Base-by-base conservation (phyloP, 768 basidiomycete genomes). In the Coprinopsis sp. region DNA sequence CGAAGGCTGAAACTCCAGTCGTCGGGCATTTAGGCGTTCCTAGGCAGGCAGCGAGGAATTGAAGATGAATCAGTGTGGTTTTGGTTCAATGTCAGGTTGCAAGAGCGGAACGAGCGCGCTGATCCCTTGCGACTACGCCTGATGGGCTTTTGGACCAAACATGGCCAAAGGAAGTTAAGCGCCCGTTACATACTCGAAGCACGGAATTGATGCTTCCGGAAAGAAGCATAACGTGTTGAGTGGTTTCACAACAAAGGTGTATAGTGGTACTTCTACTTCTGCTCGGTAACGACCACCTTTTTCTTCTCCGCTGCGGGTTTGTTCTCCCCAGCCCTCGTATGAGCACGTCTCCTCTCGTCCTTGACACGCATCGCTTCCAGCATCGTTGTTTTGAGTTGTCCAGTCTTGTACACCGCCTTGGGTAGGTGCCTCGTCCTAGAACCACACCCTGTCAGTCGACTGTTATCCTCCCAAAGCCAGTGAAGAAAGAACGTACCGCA, bases 231-330 rank as follows among this genome's bases (percentile, higher is more conserved):
- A 31, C 30, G 30, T 8, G 30, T 31, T n/a, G n/a, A 31, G 30
- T 8, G 8, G 30, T n/a, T 8, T 8, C n/a, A 38, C 13, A 6
- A 21, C 16, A 5, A 19, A 18, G 11, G 14, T 29, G 16, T 23
- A 50, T 61, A 64, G 30, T n/a, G 30, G 30, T 31, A 31, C 11
- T 18, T 37, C 19, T 44, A 85, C 37, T 73, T 74, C 71, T 95
- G 91, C 68, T 93, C 90, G 36, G 74, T 73, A 51, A 92, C 69
- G 51, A 97, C 88, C 33, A 84, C 69, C 63, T 87, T 94, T 70
- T 92, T 93, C 66, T 85, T 79, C 74, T 93, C 93, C 31, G 92
- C 80, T 61, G 87, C 90, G 7, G 95, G 95, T 60, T 92, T 96
- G 65, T 65, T 78, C 62, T 84, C 81, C 34, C 92, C 93, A 11